Percentiles rank a stretch among this genome's conserved stretches.
Evolutionary conservation across 202 grass and related monocot genomes (phyloP).

Genomic region (Saccharum hybrid): DNA sequence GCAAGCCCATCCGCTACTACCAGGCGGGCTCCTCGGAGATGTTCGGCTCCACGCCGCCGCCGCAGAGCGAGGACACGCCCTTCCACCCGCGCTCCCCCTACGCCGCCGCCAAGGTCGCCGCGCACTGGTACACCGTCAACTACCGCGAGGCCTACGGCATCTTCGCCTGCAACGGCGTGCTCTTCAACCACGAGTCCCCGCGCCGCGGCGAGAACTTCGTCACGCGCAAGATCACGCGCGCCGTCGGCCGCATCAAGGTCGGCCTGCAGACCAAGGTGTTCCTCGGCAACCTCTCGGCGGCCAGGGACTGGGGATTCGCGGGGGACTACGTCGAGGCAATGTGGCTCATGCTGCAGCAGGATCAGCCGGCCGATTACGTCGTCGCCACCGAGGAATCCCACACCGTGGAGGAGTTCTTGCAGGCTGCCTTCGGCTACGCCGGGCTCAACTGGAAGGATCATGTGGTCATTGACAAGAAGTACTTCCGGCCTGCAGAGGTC

Average conservation of each 20-base stretch:
- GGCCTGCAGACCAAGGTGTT: conserved; percentile 97
- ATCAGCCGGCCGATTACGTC: conserved; percentile 78
- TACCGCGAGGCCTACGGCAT: conserved; percentile 94
- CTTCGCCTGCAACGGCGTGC: conserved; percentile 94
- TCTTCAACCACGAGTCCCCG: conserved; percentile 98
- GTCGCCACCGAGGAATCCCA: conserved; percentile 89
- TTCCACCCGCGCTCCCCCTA: conserved; percentile 96
- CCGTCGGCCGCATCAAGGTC: conserved; percentile 83
- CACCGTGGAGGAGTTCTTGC: conserved; percentile 84
- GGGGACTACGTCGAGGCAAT: conserved; percentile 98
- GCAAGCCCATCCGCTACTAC: conserved; percentile 78
- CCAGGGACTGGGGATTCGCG: conserved; percentile 93
- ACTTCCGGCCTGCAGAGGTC: conserved; percentile 92
- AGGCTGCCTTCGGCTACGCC: conserved; percentile 75
- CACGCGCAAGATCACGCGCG: conserved; percentile 97
- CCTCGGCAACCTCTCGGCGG: conserved; percentile 86
- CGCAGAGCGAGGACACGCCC: conserved; percentile 71
- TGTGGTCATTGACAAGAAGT: conserved; percentile 86
- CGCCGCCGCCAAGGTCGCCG: conserved; percentile 92
- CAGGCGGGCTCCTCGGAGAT: conserved; percentile 97
- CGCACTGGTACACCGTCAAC: conserved; percentile 99
- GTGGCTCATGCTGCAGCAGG: conserved; percentile 99
- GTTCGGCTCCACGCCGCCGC: conserved; percentile 95
- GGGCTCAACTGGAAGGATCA: conserved; percentile 93
- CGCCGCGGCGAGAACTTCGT: conserved; percentile 99